Evolutionary conservation across 2,329 filamentous ascomycete species (phyloP).

Genomic region (Herpotrichia juniperi): DNA sequence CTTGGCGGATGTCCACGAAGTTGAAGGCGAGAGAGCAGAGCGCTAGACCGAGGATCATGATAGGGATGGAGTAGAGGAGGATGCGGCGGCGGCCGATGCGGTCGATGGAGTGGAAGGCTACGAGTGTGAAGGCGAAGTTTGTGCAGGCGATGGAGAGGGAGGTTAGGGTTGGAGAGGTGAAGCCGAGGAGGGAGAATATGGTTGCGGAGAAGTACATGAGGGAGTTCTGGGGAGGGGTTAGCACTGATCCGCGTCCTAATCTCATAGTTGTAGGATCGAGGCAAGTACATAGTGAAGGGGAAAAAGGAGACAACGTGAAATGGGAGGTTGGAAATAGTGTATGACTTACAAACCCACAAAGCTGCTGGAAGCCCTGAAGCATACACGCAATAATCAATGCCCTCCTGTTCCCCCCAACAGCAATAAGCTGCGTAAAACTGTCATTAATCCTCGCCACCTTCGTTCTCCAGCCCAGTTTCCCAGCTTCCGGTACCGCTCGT

Average conservation of each 20-base stretch:
- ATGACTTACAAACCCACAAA: slow-evolving; percentile 64
- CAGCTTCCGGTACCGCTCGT: slow-evolving; percentile 39
- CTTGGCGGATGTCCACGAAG: slow-evolving; percentile 58
- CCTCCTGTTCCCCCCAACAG: slow-evolving; percentile 63
- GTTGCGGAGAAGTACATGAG: slow-evolving; percentile 57
- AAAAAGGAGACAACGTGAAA: neutral
- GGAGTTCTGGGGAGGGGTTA: slow-evolving; percentile 41
- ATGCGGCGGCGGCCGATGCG: slow-evolving; percentile 60
- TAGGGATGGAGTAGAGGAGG: slow-evolving; percentile 79
- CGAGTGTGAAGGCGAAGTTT: slow-evolving; percentile 55
- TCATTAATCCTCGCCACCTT: slow-evolving; percentile 58
- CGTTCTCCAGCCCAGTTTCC: slow-evolving; percentile 33
- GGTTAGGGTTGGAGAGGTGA: slow-evolving; percentile 52
- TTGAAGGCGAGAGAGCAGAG: slow-evolving; percentile 76
- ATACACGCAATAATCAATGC: slow-evolving; percentile 85
- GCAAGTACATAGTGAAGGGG: neutral
- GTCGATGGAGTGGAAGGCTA: slow-evolving; percentile 54
- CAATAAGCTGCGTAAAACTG: slow-evolving; percentile 57
- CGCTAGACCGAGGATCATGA: slow-evolving; percentile 78
- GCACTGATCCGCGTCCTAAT: too few relatives aligned
- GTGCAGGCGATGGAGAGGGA: slow-evolving; percentile 52
- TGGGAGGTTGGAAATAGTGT: neutral
- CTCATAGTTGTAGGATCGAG: neutral
- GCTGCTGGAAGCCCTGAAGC: slow-evolving; percentile 84
- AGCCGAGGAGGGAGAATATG: slow-evolving; percentile 55